Evolutionary conservation across 257 asterid genomes (phyloP).

Genomic region (Paulownia fortunei): DNA sequence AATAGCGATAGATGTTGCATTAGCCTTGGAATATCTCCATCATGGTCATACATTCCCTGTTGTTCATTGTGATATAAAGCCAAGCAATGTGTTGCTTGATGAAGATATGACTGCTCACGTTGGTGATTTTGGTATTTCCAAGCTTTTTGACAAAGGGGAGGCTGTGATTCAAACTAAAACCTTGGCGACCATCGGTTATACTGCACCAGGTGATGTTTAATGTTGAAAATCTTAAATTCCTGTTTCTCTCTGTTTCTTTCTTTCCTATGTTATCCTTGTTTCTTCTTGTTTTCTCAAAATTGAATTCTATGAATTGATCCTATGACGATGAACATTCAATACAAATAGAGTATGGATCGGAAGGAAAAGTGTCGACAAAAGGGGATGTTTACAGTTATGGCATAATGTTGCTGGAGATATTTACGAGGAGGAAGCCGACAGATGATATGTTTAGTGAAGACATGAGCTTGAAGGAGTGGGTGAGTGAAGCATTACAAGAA

Average conservation of each 20-base stretch:
- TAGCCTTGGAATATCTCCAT: no score
- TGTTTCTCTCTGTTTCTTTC: no score
- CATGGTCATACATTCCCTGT: no score
- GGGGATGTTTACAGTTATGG: constrained; percentile 47
- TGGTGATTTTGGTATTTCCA: constrained; percentile 35
- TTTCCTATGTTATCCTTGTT: neutral
- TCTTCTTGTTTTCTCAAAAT: neutral
- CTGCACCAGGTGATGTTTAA: constrained; percentile 40
- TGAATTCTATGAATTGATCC: neutral
- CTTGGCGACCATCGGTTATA: constrained; percentile 42
- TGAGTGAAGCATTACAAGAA: constrained; percentile 30
- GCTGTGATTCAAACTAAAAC: constrained; percentile 33
- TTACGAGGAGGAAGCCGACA: constrained; percentile 39
- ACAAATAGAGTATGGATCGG: constrained; percentile 38
- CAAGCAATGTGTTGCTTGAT: constrained; percentile 38
- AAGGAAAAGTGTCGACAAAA: constrained; percentile 40
- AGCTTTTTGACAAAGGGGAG: constrained; percentile 37
- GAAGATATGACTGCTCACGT: constrained; percentile 37
- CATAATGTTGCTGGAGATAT: constrained; percentile 44
- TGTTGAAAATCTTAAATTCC: neutral
- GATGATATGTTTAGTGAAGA: no score
- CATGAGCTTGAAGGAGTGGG: no score
- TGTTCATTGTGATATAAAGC: no score
- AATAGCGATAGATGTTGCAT: no score
- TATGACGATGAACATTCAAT: neutral